Conservation (phyloP, 352 stramenopile species). For the Phytophthora litchii region DNA sequence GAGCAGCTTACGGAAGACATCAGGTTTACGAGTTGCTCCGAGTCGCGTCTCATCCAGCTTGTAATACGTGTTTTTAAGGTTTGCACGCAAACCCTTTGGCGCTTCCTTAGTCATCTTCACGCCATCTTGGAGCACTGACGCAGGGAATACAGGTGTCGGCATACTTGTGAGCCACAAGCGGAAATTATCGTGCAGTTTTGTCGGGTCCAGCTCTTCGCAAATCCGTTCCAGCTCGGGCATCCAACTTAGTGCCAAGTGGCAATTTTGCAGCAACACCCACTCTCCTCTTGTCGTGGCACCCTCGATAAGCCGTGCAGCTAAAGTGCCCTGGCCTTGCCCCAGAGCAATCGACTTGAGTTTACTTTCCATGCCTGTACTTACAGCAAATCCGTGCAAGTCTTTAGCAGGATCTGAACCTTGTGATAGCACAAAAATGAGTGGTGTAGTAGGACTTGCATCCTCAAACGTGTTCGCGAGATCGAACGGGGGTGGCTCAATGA, state of each 20-base stretch:
- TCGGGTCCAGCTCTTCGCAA: conserved; percentile 88
- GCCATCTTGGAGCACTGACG: conserved; percentile 94
- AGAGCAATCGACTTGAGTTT: conserved; percentile 94
- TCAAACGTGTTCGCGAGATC: conserved; percentile 93
- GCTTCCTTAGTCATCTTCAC: conserved; percentile 98
- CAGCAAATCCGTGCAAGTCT: conserved; percentile 91
- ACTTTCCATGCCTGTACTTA: conserved; percentile 80
- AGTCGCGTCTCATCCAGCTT: conserved; percentile 92
- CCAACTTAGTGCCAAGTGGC: conserved; percentile 95
- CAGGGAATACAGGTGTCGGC: conserved; percentile 85
- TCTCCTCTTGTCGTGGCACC: conserved; percentile 88
- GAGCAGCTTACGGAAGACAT: conserved; percentile 93
- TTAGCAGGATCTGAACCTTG: conserved; percentile 94
- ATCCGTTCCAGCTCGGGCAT: conserved; percentile 95
- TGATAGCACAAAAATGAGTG: conserved; percentile 94
- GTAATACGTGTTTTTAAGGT: conserved; percentile 96
- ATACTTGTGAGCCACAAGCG: conserved; percentile 95
- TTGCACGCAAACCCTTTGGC: conserved; percentile 93
- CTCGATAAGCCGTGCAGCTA: conserved; percentile 92
- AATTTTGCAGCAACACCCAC: conserved; percentile 97
- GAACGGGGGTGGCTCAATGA: conserved; percentile 93
- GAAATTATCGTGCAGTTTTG: conserved; percentile 93
- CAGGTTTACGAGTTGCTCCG: conserved; percentile 86
- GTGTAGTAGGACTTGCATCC: conserved; percentile 88
- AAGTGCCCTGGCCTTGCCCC: conserved; percentile 92